These are phyloP conservation scores for Dactylella cylindrospora DNA, from an alignment of 2,329 filamentous ascomycete genomes.

Conservation along the genomic window DNA sequence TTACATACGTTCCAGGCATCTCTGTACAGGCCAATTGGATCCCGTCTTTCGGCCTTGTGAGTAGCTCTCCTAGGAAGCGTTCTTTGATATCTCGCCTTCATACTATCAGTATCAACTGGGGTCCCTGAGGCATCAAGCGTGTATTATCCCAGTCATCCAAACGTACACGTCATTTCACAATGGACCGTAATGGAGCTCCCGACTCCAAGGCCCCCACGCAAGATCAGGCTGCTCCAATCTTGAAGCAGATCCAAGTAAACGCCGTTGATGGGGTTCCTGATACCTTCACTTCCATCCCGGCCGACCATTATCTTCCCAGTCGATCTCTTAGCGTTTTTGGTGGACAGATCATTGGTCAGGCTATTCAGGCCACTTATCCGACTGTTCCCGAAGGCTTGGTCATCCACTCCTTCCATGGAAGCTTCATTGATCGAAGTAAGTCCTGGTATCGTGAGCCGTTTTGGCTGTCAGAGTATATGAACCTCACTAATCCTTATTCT, in stretches of 20 bases:
- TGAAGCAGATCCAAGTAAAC: constrained; percentile 17
- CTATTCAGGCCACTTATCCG: constrained; percentile 18
- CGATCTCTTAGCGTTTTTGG: constrained; percentile 32
- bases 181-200: no score
- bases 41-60: no score
- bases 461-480: not conserved
- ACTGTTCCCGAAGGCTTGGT: constrained; percentile 7
- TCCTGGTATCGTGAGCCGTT: not conserved
- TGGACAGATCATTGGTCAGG: constrained; percentile 29
- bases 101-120: no score
- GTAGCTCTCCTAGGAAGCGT: no score
- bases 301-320: constrained; percentile 24
- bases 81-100: no score
- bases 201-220: no score
- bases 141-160: no score
- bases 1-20: no score
- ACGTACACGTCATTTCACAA: no score
- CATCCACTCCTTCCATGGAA: constrained; percentile 25
- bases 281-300: constrained; percentile 8
- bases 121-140: no score
- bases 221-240: constrained; percentile 20
- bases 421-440: constrained; percentile 32
- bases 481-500: not conserved
- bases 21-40: no score
- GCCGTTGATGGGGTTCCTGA: constrained; percentile 17